A percentile compares a stretch with the other conserved stretches of the same genome.
These are phyloP conservation scores for Ceratobasidium sp. DNA, from an alignment of 1,284 basidiomycete genomes.

Conservation along the genomic window DNA sequence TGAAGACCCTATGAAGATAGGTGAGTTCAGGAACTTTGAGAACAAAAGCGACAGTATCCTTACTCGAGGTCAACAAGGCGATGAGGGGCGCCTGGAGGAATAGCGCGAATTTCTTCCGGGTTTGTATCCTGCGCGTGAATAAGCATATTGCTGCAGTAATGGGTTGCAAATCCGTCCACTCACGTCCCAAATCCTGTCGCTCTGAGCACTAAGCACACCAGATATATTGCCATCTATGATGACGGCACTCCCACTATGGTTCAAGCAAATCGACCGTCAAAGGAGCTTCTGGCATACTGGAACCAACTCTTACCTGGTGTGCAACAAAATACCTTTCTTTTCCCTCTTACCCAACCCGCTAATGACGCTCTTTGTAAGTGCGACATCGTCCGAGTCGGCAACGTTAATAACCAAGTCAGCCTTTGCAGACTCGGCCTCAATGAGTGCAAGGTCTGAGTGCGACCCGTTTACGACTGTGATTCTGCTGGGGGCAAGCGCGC, in stretches of 20 bases:
- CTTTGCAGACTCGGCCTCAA: slow-evolving; percentile 45
- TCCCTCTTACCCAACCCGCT: slow-evolving; percentile 19
- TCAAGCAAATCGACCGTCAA: not conserved
- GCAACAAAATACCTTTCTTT: slow-evolving; percentile 8
- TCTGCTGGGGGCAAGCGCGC: slow-evolving; percentile 30
- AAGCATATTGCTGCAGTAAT: too few species aligned
- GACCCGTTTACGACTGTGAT: slow-evolving; percentile 47
- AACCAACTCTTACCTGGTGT: slow-evolving; percentile 11
- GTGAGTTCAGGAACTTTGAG: not conserved
- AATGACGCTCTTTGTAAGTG: slow-evolving; percentile 48
- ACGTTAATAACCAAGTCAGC: slow-evolving; percentile 51
- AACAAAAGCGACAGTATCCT: not conserved
- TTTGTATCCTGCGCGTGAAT: slow-evolving; percentile 17
- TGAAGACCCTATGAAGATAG: not conserved
- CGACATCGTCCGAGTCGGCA: slow-evolving; percentile 49
- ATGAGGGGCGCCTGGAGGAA: slow-evolving; percentile 2
- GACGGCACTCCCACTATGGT: slow-evolving; percentile 13
- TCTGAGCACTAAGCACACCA: slow-evolving; percentile 5
- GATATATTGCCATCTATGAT: slow-evolving; percentile 1
- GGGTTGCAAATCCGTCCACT: not conserved
- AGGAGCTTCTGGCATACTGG: not conserved
- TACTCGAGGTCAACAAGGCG: slow-evolving; percentile 22
- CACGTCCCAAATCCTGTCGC: slow-evolving; percentile 17
- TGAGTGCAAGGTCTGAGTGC: slow-evolving; percentile 47
- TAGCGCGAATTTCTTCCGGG: slow-evolving; percentile 5